Conservation (phyloP, 345 rosid genomes). For the Citrus australasica region DNA sequence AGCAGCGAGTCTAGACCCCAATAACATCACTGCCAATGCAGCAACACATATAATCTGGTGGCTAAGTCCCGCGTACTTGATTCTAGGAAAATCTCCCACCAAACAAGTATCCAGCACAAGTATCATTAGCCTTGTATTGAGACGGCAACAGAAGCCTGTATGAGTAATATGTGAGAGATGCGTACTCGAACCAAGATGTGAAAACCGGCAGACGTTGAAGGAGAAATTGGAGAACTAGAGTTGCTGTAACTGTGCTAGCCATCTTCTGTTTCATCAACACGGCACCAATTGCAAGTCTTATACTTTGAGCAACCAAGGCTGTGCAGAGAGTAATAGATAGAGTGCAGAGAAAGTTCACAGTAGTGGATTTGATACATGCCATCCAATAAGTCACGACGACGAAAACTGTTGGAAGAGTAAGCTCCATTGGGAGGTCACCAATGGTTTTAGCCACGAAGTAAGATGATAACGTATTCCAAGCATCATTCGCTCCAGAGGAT, state of each 20-base stretch:
- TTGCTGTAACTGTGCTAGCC: slow-evolving; percentile 38
- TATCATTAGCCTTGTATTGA: slow-evolving; percentile 33
- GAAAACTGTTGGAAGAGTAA: slow-evolving; percentile 56
- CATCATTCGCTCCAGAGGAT: slow-evolving; percentile 80
- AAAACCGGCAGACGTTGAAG: slow-evolving; percentile 47
- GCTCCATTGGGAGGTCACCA: slow-evolving; percentile 78
- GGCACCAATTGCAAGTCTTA: slow-evolving; percentile 60
- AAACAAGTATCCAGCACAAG: slow-evolving; percentile 36
- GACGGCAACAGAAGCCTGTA: slow-evolving; percentile 45
- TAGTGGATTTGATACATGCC: slow-evolving; percentile 54
- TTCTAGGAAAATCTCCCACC: slow-evolving; percentile 41
- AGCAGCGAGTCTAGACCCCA: slow-evolving; percentile 45
- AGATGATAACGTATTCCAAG: slow-evolving; percentile 71
- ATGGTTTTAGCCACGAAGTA: slow-evolving; percentile 64
- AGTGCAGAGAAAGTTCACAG: slow-evolving; percentile 39
- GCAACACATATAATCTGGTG: slow-evolving; percentile 22
- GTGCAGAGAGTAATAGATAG: slow-evolving; percentile 33
- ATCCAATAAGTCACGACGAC: slow-evolving; percentile 61
- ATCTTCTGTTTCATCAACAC: slow-evolving; percentile 40
- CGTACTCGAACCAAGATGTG: slow-evolving; percentile 43
- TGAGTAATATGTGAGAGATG: slow-evolving; percentile 37
- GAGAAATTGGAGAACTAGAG: slow-evolving; percentile 36
- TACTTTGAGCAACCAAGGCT: slow-evolving; percentile 46
- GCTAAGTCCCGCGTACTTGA: slow-evolving; percentile 40
- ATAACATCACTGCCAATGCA: slow-evolving; percentile 41